Evolutionary conservation across 306 rosid genomes (phyloP), one percentile per base, ranked within the genome.

Genomic region (Morella rubra): DNA sequence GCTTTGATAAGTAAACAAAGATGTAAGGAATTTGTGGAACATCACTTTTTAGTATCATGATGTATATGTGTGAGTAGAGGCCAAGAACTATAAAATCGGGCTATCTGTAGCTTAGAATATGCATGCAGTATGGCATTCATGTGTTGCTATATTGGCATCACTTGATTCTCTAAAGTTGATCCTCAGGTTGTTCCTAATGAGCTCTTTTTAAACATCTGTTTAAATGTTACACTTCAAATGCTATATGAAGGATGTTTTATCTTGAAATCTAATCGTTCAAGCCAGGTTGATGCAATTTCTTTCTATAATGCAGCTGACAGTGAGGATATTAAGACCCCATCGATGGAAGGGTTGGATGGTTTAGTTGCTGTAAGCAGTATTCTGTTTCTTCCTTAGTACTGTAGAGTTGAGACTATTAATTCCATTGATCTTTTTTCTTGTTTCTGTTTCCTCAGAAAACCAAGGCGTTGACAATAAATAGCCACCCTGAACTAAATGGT

Each of bases 261-360:
- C 12, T 47, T 67, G 46, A 18, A 47, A 53, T 10, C 22, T 8
- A 46, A 62, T 22, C 67, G 20, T 46, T 68, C 71, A 46, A 42
- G 46, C n/a, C 8, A 19, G 50, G 68, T 71, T 56, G 53, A 49
- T 73, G 44, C n/a, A 59, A 58, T 73, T 82, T 11, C 12, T 69
- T 71, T 11, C 8, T 45, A 44, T 19, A 72, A 75, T 74, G 27
- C 84, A 95, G 98, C 78, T 80, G 89, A 82, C 53, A 74, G 80
- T 76, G 97, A 94, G 74, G 82, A 92, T 77, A 70, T 89, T 69
- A 79, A 85, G 76, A 97, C 91, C 62, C 98, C 98, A 3, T 76
- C 58, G 44, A 56, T 89, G 69, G 97, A 95, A 59, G 99, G 97
- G 76, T 71, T 95, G 76, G 97, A 92, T 41, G 76, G 62, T 56